Evolutionary conservation across 352 stramenopile genomes (phyloP).

Genomic region (Globisporangium echinulatum): DNA sequence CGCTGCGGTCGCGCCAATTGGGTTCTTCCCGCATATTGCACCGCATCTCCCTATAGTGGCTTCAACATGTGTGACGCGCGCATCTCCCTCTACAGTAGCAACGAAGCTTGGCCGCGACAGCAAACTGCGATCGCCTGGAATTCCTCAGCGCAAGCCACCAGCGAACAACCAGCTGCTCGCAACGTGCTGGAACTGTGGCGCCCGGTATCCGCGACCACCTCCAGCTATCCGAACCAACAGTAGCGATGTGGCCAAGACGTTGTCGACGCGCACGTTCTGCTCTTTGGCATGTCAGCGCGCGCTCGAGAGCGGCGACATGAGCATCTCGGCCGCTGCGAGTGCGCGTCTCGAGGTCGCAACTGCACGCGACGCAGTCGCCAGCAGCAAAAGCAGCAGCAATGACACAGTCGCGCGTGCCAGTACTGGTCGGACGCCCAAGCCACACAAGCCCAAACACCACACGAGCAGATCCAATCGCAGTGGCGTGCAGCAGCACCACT

Average conservation of each 20-base stretch:
- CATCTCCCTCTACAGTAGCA: background rate
- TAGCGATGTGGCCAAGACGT: constrained; percentile 1
- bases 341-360: constrained; percentile 4
- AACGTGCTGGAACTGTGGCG: constrained; percentile 63
- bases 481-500: background rate
- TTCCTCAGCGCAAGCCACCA: constrained; percentile 20
- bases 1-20: no score
- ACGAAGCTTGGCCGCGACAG: constrained; percentile 8
- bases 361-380: background rate
- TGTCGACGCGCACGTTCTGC: constrained; percentile 28
- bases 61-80: background rate
- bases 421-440: background rate
- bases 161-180: constrained; percentile 24
- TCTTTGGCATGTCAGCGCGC: constrained; percentile 29
- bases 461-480: background rate
- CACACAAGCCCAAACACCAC: constrained; percentile 1
- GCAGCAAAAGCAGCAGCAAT: background rate
- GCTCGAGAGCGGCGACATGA: constrained; percentile 34
- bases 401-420: background rate
- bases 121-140: no score
- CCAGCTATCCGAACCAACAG: constrained; percentile 1
- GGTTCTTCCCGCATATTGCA: no score
- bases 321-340: constrained; percentile 29
- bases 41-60: background rate
- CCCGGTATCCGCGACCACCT: constrained; percentile 37